Evolutionary conservation across 1,284 basidiomycete genomes (phyloP).

Genomic region (Microbotryum silenes-acaulis): DNA sequence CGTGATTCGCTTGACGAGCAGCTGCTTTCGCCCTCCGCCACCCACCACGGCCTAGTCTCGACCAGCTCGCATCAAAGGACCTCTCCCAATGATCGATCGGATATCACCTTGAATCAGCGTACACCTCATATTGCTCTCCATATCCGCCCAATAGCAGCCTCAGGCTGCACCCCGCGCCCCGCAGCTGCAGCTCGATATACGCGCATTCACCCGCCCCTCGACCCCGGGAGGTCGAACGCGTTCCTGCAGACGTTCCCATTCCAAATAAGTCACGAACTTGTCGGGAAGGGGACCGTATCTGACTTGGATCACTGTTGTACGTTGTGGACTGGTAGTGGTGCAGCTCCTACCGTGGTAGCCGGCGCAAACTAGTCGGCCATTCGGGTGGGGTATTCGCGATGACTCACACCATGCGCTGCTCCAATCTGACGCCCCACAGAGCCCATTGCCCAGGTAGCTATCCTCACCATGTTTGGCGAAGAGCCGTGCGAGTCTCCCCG

Average conservation of each 20-base stretch:
- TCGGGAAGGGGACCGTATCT: too few species aligned
- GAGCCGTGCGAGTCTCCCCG: constrained; percentile 15
- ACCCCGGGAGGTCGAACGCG: too few species aligned
- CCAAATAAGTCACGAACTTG: too few species aligned
- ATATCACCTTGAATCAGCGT: neutral
- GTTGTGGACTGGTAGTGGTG: too few species aligned
- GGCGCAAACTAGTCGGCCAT: neutral
- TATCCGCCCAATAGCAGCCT: neutral
- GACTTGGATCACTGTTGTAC: too few species aligned
- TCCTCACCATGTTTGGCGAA: constrained; percentile 20
- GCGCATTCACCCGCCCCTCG: neutral
- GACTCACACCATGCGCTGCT: neutral
- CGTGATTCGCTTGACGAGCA: too few species aligned
- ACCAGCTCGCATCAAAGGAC: too few species aligned
- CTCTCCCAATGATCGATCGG: constrained; percentile 1
- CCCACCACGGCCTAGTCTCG: too few species aligned
- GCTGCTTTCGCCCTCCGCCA: too few species aligned
- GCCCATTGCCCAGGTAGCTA: neutral
- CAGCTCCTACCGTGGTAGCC: too few species aligned
- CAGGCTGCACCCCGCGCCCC: neutral
- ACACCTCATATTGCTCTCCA: too few species aligned
- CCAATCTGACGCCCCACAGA: neutral
- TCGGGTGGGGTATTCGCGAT: neutral
- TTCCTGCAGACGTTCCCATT: too few species aligned
- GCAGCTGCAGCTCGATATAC: neutral